Evolutionary conservation across 768 basidiomycete genomes (phyloP), one percentile per base, ranked within the genome.

Genomic region (Sarcodon aspratus): DNA sequence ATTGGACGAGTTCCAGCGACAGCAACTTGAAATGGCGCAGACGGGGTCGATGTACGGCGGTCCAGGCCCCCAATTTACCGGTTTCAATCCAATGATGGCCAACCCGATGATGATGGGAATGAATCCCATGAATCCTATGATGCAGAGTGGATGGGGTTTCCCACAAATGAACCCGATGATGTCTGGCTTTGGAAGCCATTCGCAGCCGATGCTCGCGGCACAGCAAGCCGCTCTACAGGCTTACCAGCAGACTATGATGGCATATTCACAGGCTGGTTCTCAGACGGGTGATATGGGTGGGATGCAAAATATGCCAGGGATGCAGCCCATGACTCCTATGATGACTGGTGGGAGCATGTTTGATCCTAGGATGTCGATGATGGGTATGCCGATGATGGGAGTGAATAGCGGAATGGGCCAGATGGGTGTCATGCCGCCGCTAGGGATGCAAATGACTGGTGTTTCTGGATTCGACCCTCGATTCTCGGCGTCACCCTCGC

Each of bases 1-100:
- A 64, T 79, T 94, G 53, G 93, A 97, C 63, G 91, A 93, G 17
- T 75, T 86, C 48, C 91, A 95, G 59, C 76, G 83, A 40, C 82
- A 87, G 63, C 93, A 95, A 58, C 69, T 93, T 48, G 91, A 96
- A 58, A 88, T 94, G 61, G 86, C 89, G 77, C 82, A 88, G 57
- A 79, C 82, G 59, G 81, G 80, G 50, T 76, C 76, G 18, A 77
- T 86, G 75, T 87, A 81, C 58, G 81, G 77, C 51, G 75, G 61
- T 11, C 57, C 57, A 57, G 59, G 70, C 36, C 60, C 66, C 27
- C 68, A 65, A 50, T 66, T 64, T 55, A 58, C 65, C 31, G 63
- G 62, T 48, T 81, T 63, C 64, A 82, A 83, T 62, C 80, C 81
- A 1, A 85, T 85, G 84, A 80, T 85, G 79, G 67, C 55, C 31